Evolutionary conservation across 345 rosid species (phyloP).

Genomic region (Xanthoceras sorbifolium): DNA sequence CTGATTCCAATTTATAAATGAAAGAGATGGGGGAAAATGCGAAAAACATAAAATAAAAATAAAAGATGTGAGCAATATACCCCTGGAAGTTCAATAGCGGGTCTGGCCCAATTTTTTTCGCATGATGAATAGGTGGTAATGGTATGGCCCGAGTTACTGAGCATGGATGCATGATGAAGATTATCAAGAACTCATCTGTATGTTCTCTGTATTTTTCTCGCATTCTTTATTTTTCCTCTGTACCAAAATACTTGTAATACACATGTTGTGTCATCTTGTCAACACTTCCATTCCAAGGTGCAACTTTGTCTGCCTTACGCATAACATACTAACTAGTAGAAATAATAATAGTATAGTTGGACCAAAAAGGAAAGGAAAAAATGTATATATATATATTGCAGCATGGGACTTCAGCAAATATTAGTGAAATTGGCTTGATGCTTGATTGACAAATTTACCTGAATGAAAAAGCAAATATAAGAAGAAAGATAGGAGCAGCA

Average conservation of each 20-base stretch:
- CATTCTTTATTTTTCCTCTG: conserved; percentile 63
- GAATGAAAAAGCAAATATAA: conserved; percentile 97
- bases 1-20: neutral
- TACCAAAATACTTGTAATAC: conserved; percentile 63
- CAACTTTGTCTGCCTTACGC: no score
- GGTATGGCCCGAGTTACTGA: conserved; percentile 83
- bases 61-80: conserved; percentile 31
- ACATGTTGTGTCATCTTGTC: no score
- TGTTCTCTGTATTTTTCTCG: conserved; percentile 74
- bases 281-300: conserved; percentile 60
- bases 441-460: conserved; percentile 51
- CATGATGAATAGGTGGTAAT: no score
- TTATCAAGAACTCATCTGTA: conserved; percentile 73
- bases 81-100: conserved; percentile 77
- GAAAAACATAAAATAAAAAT: no score
- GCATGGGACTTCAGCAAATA: no score
- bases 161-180: conserved; percentile 95
- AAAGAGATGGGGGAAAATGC: no score
- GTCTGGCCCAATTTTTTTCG: no score
- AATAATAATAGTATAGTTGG: no score
- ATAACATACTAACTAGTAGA: no score
- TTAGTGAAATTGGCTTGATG: conserved; percentile 5
- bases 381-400: no score
- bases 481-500: conserved; percentile 96
- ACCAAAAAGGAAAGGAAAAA: no score